A percentile compares a stretch with the other conserved stretches of the same genome.
phyloP scores from a whole-genome alignment of 495 filamentous ascomycete genomes.

The Entonaema liquescens region DNA sequence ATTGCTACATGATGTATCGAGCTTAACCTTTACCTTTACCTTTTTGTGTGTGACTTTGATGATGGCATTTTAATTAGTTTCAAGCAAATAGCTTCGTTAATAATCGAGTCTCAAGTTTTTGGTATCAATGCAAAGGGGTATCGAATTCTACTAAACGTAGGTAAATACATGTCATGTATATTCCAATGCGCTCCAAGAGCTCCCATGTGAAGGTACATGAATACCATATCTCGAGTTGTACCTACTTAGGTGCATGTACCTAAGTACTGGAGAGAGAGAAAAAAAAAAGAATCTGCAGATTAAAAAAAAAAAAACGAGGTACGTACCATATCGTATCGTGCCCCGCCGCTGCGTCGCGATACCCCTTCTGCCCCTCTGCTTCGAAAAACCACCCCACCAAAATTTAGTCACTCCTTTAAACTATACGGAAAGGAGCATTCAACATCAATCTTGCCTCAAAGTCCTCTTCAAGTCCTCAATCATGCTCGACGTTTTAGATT shows the following conservation, averaged over 20 bases:
- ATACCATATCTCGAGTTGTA: not conserved
- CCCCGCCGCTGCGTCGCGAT: slow-evolving; percentile 23
- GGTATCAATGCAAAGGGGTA: no score
- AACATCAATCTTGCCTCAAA: not conserved
- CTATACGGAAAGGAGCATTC: slow-evolving; percentile 9
- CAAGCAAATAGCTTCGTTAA: no score
- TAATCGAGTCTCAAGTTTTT: not conserved
- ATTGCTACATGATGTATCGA: not conserved
- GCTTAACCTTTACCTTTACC: not conserved
- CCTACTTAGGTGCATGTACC: not conserved
- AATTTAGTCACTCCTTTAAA: slow-evolving; percentile 29
- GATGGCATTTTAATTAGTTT: not conserved
- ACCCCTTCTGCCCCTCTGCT: slow-evolving; percentile 32
- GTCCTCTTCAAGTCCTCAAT: not conserved
- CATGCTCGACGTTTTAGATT: slow-evolving; percentile 84
- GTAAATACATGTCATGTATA: no score
- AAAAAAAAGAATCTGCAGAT: not conserved
- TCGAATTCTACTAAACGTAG: no score
- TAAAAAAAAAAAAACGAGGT: no score
- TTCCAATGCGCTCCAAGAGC: no score
- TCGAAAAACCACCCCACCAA: slow-evolving; percentile 39
- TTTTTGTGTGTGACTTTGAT: not conserved
- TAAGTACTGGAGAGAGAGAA: not conserved
- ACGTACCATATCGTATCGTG: slow-evolving; percentile 13
- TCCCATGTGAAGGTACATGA: not conserved